Percentiles rank a stretch among this genome's conserved stretches.
phyloP scores from a whole-genome alignment of 2,329 filamentous ascomycete species.

The Niveomyces coronatus region DNA sequence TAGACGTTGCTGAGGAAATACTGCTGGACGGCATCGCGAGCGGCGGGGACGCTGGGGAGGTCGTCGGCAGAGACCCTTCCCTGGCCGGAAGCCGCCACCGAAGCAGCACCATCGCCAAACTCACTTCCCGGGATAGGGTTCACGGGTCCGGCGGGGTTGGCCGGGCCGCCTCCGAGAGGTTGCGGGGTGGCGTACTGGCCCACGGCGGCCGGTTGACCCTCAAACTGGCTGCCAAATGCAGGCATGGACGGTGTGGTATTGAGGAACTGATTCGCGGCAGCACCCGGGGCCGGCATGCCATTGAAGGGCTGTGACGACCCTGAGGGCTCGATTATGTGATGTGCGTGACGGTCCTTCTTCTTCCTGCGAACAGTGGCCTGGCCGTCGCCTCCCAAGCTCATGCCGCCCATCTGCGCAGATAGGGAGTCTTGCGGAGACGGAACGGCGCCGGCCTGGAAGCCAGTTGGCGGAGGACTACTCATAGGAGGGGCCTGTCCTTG shows the following conservation, averaged over 20 bases:
- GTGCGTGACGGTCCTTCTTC: slow-evolving; percentile 93
- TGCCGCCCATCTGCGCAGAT: slow-evolving; percentile 65
- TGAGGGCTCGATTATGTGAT: slow-evolving; percentile 71
- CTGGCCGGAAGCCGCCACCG: slow-evolving; percentile 23
- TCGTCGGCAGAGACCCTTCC: slow-evolving; percentile 75
- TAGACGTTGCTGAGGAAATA: slow-evolving; percentile 84
- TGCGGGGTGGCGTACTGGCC: neutral
- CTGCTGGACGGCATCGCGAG: slow-evolving; percentile 71
- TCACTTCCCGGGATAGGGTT: slow-evolving; percentile 15
- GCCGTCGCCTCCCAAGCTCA: slow-evolving; percentile 50
- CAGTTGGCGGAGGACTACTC: slow-evolving; percentile 22
- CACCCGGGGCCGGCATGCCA: slow-evolving; percentile 50
- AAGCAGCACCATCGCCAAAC: slow-evolving; percentile 20
- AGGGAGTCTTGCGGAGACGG: slow-evolving; percentile 39
- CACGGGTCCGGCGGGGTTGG: slow-evolving; percentile 17
- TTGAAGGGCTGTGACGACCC: slow-evolving; percentile 61
- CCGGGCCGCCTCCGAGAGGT: slow-evolving; percentile 10
- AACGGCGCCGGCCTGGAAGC: slow-evolving; percentile 14
- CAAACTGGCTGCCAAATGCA: slow-evolving; percentile 33
- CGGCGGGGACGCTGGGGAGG: slow-evolving; percentile 79
- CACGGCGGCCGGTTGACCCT: slow-evolving; percentile 18
- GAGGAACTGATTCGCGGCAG: slow-evolving; percentile 33
- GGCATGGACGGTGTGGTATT: slow-evolving; percentile 20
- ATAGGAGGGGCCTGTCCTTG: slow-evolving; percentile 20
- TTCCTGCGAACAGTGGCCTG: slow-evolving; percentile 51